These are phyloP conservation scores for Magnolia kwangsiensis DNA, from an alignment of 164 flowering plant genomes.

Conservation along the genomic window DNA sequence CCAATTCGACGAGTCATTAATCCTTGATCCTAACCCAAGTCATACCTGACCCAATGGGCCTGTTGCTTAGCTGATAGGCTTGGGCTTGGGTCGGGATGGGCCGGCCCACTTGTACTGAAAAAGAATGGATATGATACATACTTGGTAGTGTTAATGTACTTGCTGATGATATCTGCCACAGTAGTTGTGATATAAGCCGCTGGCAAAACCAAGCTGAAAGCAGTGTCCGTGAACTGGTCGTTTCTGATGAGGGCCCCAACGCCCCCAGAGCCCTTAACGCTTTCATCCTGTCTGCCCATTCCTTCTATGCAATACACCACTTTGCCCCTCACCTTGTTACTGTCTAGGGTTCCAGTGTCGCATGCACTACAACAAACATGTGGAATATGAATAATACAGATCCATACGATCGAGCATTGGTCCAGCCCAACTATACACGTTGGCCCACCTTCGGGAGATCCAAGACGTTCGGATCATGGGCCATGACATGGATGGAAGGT, in stretches of 20 bases:
- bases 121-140: slow-evolving; percentile 12
- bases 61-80: too few relatives aligned
- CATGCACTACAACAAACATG: slow-evolving; percentile 41
- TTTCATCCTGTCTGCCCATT: slow-evolving; percentile 27
- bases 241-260: slow-evolving; percentile 35
- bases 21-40: too few relatives aligned
- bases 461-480: too few relatives aligned
- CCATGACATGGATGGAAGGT: too few relatives aligned
- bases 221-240: slow-evolving; percentile 19
- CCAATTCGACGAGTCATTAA: too few relatives aligned
- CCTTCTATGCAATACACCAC: slow-evolving; percentile 55
- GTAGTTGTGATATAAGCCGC: slow-evolving; percentile 19
- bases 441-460: too few relatives aligned
- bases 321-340: slow-evolving; percentile 49
- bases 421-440: too few relatives aligned
- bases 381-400: neutral
- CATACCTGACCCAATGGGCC: too few relatives aligned
- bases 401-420: too few relatives aligned
- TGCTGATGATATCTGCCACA: slow-evolving; percentile 25
- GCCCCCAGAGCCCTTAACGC: slow-evolving; percentile 28
- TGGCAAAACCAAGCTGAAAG: slow-evolving; percentile 27
- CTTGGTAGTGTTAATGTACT: slow-evolving; percentile 62
- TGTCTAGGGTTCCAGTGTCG: slow-evolving; percentile 32
- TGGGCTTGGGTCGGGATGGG: too few relatives aligned
- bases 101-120: neutral